Base-by-base conservation (phyloP, 192 early-diverging fungal species). In the Podila verticillata region DNA sequence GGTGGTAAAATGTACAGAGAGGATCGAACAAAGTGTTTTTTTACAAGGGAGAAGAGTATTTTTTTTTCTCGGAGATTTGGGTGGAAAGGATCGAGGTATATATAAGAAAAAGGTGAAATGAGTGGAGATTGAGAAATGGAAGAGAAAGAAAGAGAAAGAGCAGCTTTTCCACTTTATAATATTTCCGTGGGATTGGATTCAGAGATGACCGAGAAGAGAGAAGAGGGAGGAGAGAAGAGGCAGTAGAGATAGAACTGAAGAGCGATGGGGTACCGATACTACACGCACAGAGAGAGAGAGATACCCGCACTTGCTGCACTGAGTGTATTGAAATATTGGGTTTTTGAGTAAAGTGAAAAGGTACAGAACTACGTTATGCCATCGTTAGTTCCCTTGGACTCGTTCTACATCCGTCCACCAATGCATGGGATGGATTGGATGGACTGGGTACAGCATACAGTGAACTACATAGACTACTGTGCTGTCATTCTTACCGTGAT, bases 91-190 rank as follows among this genome's bases (percentile, higher is more conserved):
- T 10, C 51, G 51, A 24, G 10, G 51, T n/a, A 26, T 54, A 19
- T 54, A 54, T 54, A 54, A 54, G 6, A n/a, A 54, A 54, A 54
- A 54, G 9, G 6, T 22, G 32, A 7, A 28, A 54, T 12, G 32
- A 44, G 17, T 24, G 17, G 47, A 65, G 31, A 63, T 49, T 35
- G 44, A 32, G 19, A 26, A 68, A 59, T 47, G 36, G 48, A 48
- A 48, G 44, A 6, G 35, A 51, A 30, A 20, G 63, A 47, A 54
- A 29, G 57, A 19, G 31, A 34, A 39, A 35, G 8, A 54, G 57
- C 29, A 31, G 12, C 9, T 66, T 65, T 28, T 58, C 35, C 32
- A 64, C 31, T 39, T 64, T 57, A 48, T 44, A 44, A 15, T 44
- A 44, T 54, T 54, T 54, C 22, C 51, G 22, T 54, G 51, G n/a